phyloP scores from a whole-genome alignment of 345 rosid species.

The Salix exigua region DNA sequence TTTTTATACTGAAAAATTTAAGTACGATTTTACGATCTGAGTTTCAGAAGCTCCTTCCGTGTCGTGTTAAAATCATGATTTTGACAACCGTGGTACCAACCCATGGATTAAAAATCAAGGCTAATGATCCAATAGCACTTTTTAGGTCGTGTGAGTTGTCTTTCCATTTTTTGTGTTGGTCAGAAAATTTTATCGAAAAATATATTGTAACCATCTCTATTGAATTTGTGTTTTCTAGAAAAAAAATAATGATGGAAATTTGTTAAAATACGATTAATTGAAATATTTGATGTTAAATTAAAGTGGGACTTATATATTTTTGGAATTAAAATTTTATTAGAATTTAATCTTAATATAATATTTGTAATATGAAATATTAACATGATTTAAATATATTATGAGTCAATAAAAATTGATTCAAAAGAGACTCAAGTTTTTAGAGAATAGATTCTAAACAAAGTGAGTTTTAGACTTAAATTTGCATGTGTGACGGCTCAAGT shows the following conservation, averaged over 20 bases:
- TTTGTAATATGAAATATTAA: not conserved
- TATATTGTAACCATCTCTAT: not conserved
- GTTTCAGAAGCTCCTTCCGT: too few relatives aligned
- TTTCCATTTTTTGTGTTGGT: not conserved
- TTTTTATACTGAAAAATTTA: too few relatives aligned
- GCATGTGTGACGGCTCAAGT: rapidly evolving
- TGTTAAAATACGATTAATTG: not conserved
- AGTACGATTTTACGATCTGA: too few relatives aligned
- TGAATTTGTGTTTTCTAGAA: not conserved
- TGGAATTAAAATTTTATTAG: not conserved
- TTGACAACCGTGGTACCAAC: too few relatives aligned
- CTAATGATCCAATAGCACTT: too few relatives aligned
- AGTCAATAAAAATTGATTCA: not conserved
- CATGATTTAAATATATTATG: not conserved
- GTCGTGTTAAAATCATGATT: too few relatives aligned
- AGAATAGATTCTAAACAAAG: not conserved
- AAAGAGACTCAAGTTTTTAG: too few relatives aligned
- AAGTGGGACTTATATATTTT: not conserved
- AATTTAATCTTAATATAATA: not conserved
- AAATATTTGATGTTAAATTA: not conserved
- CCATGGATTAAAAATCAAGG: too few relatives aligned
- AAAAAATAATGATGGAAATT: too few relatives aligned
- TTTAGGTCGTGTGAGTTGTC: not conserved
- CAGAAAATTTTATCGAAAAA: not conserved
- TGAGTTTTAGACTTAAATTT: not conserved